Base-by-base conservation (phyloP, 2,329 filamentous ascomycete species). In the Fusarium chlamydosporum region DNA sequence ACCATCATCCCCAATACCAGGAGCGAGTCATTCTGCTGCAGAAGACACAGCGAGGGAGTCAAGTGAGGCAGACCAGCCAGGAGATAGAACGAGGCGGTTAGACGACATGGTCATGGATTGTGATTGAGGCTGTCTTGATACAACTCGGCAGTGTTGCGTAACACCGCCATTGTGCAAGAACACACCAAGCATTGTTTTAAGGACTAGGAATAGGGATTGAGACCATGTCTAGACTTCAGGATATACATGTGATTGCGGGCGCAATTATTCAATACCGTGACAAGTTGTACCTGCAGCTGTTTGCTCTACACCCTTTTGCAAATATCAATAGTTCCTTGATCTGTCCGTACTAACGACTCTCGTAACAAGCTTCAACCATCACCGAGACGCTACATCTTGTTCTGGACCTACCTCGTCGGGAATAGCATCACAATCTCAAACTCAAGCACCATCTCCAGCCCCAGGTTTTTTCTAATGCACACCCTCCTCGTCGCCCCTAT, bases 401-500 rank as follows among this genome's bases (percentile, higher is more conserved):
- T 3, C 42, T 52, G 20, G 61, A 65, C 60, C 60, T 65, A 65
- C 61, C 61, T 52, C 60, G 52, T 59, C 41, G 4, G 61, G 61
- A 23, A 65, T 65, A 65, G 61, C 40, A 65, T 65, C 40, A 7
- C 20, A 58, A 33, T 45, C 33, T 52, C 45, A 65, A 63, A 65
- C 61, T 65, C 31, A 54, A 23, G 40, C 20, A 41, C 37, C 29
- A 35, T 59, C 61, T 33, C 34, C 40, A 47, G 52, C 61, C 46
- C 61, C 56, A 41, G 46, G 40, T 18, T 29, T 18, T 18, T 29
- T 27, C 47, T 59, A 59, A 46, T 52, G 33, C 47, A 33, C 47
- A 45, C 40, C 23, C 41, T 55, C 37, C 20, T 45, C 31, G 31
- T 35, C 48, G 41, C 26, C 38, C 47, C 31, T 29, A 61, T 41